Evolutionary conservation across 306 rosid genomes (phyloP), one percentile per base, ranked within the genome.

Genomic region (Quercus variabilis): DNA sequence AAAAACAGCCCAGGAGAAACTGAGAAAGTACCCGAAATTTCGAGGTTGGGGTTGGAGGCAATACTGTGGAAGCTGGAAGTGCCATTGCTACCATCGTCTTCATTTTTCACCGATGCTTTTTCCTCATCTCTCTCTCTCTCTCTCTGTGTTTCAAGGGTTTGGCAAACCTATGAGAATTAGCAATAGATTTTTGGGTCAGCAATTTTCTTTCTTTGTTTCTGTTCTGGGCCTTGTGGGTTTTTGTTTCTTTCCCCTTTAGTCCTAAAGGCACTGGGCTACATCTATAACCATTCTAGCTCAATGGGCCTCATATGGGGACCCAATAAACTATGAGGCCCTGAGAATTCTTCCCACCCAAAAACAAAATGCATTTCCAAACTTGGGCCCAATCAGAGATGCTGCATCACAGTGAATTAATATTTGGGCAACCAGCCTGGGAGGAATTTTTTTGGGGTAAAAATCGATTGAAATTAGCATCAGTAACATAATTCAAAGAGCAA

Each of bases 41-140:
- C 13, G 74, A 69, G 21, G 74, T 35, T 69, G 64, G 68, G 28
- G 76, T 35, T 63, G 64, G 62, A 11, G 78, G 82, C 65, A 76
- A 63, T 20, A 62, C n/a, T 54, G 78, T 21, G 51, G 81, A 78
- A 30, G 88, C 85, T 33, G 69, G 82, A 76, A 86, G 51, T 75
- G 83, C 89, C 88, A 86, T 83, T 79, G 85, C 70, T 69, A 7
- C 35, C 23, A 28, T 23, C 38, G 19, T 55, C 76, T 31, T 63
- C 65, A 33, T 74, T 76, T 75, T 78, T 88, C 84, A 20, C 67
- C 81, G 76, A 68, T 76, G 76, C 71, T 74, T 76, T 69, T 74
- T 73, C 63, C 17, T 55, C 87, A 81, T 85, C 70, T 65, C 38
- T 21, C 71, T 19, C 74, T 6, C 25, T 23, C 33, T 30, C 49